These are phyloP conservation scores for Claviceps digitariae DNA, from an alignment of 2,329 filamentous ascomycete species.

Conservation along the genomic window DNA sequence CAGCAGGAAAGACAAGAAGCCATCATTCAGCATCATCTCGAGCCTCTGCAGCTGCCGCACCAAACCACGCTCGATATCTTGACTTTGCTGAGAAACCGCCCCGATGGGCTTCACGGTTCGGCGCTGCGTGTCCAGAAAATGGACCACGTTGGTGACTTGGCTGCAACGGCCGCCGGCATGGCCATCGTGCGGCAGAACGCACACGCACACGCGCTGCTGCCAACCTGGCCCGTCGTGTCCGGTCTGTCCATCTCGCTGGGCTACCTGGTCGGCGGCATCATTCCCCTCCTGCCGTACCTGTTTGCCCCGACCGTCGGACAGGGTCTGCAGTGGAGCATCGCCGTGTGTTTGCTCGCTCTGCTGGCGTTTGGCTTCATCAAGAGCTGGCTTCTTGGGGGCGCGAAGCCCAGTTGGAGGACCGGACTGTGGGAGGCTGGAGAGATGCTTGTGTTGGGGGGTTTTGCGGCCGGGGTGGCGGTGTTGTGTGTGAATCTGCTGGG, in stretches of 20 bases:
- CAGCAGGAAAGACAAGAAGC: conserved; percentile 7
- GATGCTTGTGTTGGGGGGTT: conserved; percentile 21
- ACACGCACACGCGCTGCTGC: not conserved
- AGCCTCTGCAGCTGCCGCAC: conserved; percentile 16
- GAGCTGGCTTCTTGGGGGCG: conserved; percentile 24
- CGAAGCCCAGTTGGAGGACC: conserved; percentile 5
- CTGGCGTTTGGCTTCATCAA: conserved; percentile 45
- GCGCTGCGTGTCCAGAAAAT: conserved; percentile 9
- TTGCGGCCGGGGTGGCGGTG: conserved; percentile 20
- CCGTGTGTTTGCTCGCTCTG: conserved; percentile 38
- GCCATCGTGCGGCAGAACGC: not conserved
- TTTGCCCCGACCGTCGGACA: conserved; percentile 26
- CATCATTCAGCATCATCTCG: conserved; percentile 19
- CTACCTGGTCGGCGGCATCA: conserved; percentile 48
- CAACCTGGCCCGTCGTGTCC: conserved; percentile 28
- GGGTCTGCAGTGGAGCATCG: conserved; percentile 39
- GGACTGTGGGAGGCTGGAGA: conserved; percentile 19
- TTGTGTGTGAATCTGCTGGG: conserved; percentile 16
- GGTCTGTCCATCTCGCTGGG: conserved; percentile 47
- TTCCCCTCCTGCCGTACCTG: conserved; percentile 51
- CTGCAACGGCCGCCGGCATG: conserved; percentile 8
- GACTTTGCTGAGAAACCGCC: conserved; percentile 11
- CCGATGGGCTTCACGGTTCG: conserved; percentile 18
- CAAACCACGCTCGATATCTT: conserved; percentile 14
- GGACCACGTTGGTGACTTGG: not conserved